Base-by-base conservation (phyloP, 106 monocot genomes). In the Allium cepa region DNA sequence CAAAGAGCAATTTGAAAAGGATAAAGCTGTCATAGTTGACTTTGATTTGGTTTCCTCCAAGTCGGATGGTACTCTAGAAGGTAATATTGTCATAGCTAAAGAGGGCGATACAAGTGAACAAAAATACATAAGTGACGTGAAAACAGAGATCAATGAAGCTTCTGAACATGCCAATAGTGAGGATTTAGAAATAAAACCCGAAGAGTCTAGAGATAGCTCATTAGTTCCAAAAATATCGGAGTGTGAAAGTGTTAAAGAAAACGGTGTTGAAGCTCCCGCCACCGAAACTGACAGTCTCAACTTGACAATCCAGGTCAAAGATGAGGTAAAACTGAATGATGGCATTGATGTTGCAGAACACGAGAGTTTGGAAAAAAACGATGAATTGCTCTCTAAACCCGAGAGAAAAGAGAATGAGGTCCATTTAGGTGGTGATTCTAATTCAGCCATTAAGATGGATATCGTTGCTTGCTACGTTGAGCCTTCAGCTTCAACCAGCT, bases 231-330 rank as follows among this genome's bases (percentile, higher is more conserved):
- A 10, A 26, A 47, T 18, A 60, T 71, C 67, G 11, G 59, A 47
- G 11, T 51, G 48, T 46, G 64, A 50, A 18, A 46, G 3, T 69
- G 49, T 15, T 5, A 68, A 49, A 26, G 78, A 81, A 72, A 46
- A 26, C 72, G 66, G 28, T 70, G 70, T 36, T 76, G 78, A 64
- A 66, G 18, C 17, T 12, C 69, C 66, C 17, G 50, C 47, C 59
- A 56, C 17, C 78, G 50, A n/a, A 68, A 62, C 49, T 55, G 68
- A 69, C 67, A 45, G 64, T 64, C 49, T 63, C 70, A 77, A 67
- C n/a, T 77, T 68, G 50, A 50, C 10, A 46, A 26, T 69, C 69
- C 76, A 78, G 47, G 53, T 79, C 36, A 93, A 83, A 73, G 75
- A 71, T 76, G 84, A 87, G 17, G 48, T 62, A 45, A 70, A 60